Evolutionary conservation across 2,329 filamentous ascomycete genomes (phyloP), one percentile per base, ranked within the genome.

Genomic region (Monilinia aucupariae): DNA sequence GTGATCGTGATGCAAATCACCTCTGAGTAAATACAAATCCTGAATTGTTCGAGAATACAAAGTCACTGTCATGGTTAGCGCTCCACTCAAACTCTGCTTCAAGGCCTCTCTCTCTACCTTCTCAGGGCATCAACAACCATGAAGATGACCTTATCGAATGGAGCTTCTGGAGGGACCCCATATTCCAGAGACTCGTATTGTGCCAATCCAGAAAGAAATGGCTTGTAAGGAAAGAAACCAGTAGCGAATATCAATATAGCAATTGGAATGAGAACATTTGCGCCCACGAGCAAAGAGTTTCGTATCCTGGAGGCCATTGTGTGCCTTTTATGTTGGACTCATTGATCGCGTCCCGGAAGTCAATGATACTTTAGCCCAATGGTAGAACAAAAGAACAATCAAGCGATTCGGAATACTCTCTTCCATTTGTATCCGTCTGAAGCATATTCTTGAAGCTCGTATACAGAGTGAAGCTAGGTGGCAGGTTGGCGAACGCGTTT

Each of bases 221-320:
- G 92, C 73, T 99, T 99, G 77, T 97, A 97, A 9, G 94, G 94
- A 73, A 99, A 99, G 81, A 99, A 99, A 17, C 94, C 93, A 39
- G 86, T 85, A 32, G 90, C 92, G 75, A 97, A 97, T 67, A 88
- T 76, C 61, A 89, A 69, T 67, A 92, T 85, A 53, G 91, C 87
- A 62, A 89, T 73, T 3, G 90, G 89, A 51, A 96, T 85, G 65
- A 96, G 77, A 39, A 92, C 63, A 75, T 97, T 96, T 71, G 91
- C 88, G 67, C 85, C 76, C 59, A 82, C 73, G 65, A 92, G 83
- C 64, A 78, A 72, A 63, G 71, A 43, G 49, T 59, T 64, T 12
- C 64, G 64, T 54, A 61, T 59, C 54, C 65, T 66, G 48, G 67
- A 65, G n/a, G 67, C 48, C 73, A 74, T 74, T 63, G 62, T 65